These are phyloP conservation scores for Calonectria fujianensis DNA, from an alignment of 2,329 filamentous ascomycete species.

Conservation along the genomic window DNA sequence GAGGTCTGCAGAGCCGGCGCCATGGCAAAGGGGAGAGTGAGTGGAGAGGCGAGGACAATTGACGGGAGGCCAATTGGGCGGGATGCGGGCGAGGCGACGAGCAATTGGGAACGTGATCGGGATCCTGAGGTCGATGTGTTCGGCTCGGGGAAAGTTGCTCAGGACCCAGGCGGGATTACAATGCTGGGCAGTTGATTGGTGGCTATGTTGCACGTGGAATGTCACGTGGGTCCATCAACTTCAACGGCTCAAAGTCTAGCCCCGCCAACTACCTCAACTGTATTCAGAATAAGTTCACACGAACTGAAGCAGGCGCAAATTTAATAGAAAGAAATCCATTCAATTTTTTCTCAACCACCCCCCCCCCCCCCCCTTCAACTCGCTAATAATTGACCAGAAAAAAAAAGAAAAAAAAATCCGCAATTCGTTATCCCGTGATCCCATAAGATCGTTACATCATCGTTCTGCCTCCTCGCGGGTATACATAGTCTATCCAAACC, in stretches of 20 bases:
- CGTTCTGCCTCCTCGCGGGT: constrained; percentile 42
- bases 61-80: constrained; percentile 55
- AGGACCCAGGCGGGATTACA: constrained; percentile 66
- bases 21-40: constrained; percentile 53
- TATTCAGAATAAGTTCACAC: not conserved
- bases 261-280: not conserved
- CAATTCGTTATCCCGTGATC: constrained; percentile 32
- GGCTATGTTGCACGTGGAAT: constrained; percentile 49
- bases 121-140: constrained; percentile 50
- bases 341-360: not conserved
- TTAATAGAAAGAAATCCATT: not conserved
- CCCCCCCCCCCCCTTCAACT: not conserved
- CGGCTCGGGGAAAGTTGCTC: constrained; percentile 57
- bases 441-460: constrained; percentile 38
- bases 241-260: constrained; percentile 21
- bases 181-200: constrained; percentile 62
- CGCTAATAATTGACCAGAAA: constrained; percentile 5
- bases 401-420: not conserved
- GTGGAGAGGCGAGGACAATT: constrained; percentile 51
- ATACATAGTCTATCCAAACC: constrained; percentile 40
- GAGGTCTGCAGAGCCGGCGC: constrained; percentile 58
- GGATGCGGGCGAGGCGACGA: constrained; percentile 47
- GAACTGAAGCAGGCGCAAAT: not conserved
- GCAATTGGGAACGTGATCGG: constrained; percentile 54
- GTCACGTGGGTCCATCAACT: constrained; percentile 54